Base-by-base conservation (phyloP, 1,284 basidiomycete genomes). In the Trichosporon sp. region DNA sequence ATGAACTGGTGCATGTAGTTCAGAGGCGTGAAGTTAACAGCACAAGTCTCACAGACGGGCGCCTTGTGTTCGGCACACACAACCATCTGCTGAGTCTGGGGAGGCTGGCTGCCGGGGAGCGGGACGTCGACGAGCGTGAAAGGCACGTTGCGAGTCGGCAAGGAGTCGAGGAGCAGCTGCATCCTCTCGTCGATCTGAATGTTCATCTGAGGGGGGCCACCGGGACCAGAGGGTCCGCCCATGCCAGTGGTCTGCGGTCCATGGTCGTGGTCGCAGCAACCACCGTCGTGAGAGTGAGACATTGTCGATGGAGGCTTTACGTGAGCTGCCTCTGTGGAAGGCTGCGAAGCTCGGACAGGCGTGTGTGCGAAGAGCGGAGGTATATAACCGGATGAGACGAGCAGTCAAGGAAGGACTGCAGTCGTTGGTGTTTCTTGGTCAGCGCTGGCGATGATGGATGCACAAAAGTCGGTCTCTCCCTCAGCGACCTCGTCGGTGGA, bases 1-100 rank as follows among this genome's bases (percentile, higher is more conserved):
- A 95, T 87, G 37, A 92, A 86, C 70, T 89, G 88, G 12, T 92
- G 88, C 75, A 94, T 88, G 46, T 85, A 92, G 75, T 86, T 95
- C 72, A 92, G 85, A 65, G 83, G 83, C 64, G 87, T 83, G 81
- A 90, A 93, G 84, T 95, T 91, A 7, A 91, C 80, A 67, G 86
- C 86, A 80, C 92, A 94, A 35, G 87, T 85, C 46, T 87, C 84
- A 83, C 92, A 94, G 79, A 90, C 90, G 80, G 91, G 90, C 68
- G 86, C 83, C 70, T 87, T 87, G 85, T 94, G 92, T 26, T 81
- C 78, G 14, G 81, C 84, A 78, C 92, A 94, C 46, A 90, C 85
- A 3, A 78, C 78, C 59, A 82, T 72, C 21, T 75, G 69, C 46
- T 76, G 76, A 0, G 54, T 69, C 66, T 79, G 76, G 1, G 79